These are phyloP conservation scores for Raddia distichophylla DNA, from an alignment of 176 grass and related monocot genomes.

Conservation along the genomic window DNA sequence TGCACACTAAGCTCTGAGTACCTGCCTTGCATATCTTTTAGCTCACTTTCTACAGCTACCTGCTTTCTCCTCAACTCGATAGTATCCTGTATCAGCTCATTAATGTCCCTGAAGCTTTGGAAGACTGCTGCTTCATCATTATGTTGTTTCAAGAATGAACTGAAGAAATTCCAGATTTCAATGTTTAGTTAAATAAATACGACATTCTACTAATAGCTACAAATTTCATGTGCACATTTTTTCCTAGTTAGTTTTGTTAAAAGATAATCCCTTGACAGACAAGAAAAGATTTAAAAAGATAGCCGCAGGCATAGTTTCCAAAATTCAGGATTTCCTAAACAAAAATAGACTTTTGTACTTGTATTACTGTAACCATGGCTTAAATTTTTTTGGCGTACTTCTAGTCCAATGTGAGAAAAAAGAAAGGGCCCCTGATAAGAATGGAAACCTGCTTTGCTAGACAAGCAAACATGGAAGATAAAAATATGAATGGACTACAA, in stretches of 20 bases:
- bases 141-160: conserved; percentile 94
- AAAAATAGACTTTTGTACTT: not conserved
- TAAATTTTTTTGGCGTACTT: not conserved
- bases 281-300: conserved; percentile 11
- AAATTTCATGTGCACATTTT: not conserved
- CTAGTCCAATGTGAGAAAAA: not conserved
- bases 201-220: not conserved
- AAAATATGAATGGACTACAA: not conserved
- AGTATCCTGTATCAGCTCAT: conserved; percentile 95
- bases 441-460: not conserved
- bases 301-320: not conserved
- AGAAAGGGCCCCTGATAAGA: not conserved
- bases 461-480: conserved; percentile 18
- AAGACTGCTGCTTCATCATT: conserved; percentile 78
- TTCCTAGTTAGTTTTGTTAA: not conserved
- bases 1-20: conserved; percentile 94
- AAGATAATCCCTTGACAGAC: conserved; percentile 6
- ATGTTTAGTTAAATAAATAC: not conserved
- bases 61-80: conserved; percentile 80
- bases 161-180: conserved; percentile 24
- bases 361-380: not conserved
- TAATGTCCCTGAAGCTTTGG: conserved; percentile 96
- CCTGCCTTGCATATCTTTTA: conserved; percentile 85
- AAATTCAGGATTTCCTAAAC: not conserved
- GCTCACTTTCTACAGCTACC: conserved; percentile 62